A percentile compares a stretch with the other conserved stretches of the same genome.
Conservation (phyloP, 202 grass and related monocot species). For the Schoenoplectus triqueter region DNA sequence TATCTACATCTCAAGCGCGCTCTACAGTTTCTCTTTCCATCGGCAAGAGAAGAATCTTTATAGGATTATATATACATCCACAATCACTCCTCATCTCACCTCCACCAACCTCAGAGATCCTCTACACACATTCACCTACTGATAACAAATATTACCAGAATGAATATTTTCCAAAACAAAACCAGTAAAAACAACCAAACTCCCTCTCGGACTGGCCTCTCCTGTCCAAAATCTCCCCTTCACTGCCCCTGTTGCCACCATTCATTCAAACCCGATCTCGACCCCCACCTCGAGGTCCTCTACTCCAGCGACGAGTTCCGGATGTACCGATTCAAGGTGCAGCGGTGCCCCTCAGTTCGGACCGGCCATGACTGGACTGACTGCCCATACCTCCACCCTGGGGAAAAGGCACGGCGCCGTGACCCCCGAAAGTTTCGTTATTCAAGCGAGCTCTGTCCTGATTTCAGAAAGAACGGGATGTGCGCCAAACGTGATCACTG, state of each 20-base stretch:
- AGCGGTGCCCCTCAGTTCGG: conserved; percentile 58
- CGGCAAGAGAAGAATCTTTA: too few species aligned
- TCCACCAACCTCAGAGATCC: too few species aligned
- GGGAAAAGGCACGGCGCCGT: conserved; percentile 68
- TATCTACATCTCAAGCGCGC: too few species aligned
- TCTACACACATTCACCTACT: too few species aligned
- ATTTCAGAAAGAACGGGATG: conserved; percentile 48
- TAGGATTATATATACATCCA: too few species aligned
- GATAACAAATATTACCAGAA: not conserved
- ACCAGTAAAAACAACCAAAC: not conserved
- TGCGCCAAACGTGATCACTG: conserved; percentile 50
- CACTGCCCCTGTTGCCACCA: conserved; percentile 16
- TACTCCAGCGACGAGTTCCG: conserved; percentile 65
- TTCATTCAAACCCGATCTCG: not conserved
- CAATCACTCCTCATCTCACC: too few species aligned
- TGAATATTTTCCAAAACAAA: not conserved
- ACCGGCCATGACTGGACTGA: conserved; percentile 73
- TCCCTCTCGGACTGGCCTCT: not conserved
- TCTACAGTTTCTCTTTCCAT: too few species aligned
- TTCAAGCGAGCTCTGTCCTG: conserved; percentile 55
- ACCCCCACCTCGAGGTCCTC: not conserved
- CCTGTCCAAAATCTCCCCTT: not conserved
- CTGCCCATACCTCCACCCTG: conserved; percentile 76
- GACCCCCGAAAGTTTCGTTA: conserved; percentile 58
- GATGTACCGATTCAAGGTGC: conserved; percentile 85